These are phyloP conservation scores for Raddia distichophylla DNA, from an alignment of 176 grass and related monocot genomes.

Conservation along the genomic window DNA sequence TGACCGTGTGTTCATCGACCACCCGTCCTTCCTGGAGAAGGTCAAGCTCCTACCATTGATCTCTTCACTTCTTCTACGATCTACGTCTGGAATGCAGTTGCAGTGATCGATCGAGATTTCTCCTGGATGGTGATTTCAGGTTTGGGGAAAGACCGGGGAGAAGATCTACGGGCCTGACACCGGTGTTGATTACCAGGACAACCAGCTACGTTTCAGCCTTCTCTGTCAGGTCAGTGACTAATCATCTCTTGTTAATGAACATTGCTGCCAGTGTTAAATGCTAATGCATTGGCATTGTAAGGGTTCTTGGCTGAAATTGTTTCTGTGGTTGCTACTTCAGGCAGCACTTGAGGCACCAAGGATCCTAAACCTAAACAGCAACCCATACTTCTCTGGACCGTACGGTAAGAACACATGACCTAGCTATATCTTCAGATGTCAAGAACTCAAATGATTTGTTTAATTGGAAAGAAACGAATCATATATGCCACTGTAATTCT, in stretches of 20 bases:
- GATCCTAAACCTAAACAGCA: constrained; percentile 77
- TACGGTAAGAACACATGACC: constrained; percentile 82
- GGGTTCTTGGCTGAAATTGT: background rate
- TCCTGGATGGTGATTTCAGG: constrained; percentile 46
- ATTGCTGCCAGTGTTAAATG: too few species aligned
- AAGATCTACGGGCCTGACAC: constrained; percentile 91
- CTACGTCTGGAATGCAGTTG: background rate
- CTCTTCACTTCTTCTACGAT: too few species aligned
- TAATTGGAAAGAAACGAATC: too few species aligned
- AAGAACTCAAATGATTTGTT: too few species aligned
- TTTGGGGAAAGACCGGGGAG: constrained; percentile 93
- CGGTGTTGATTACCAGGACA: constrained; percentile 77
- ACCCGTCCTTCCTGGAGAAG: constrained; percentile 93
- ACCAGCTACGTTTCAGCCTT: constrained; percentile 89
- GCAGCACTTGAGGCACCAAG: constrained; percentile 86
- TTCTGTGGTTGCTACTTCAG: constrained; percentile 43
- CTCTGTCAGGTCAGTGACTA: constrained; percentile 68
- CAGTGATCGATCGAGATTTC: constrained; percentile 7
- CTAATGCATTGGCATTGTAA: background rate
- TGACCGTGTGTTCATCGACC: constrained; percentile 93
- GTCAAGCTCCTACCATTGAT: constrained; percentile 23
- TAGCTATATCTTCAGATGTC: too few species aligned
- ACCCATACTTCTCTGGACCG: constrained; percentile 59
- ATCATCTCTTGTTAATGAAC: background rate
- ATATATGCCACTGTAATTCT: too few species aligned